Conservation (phyloP, 371 early-diverging fungal genomes). For the Entomophthora muscae region DNA sequence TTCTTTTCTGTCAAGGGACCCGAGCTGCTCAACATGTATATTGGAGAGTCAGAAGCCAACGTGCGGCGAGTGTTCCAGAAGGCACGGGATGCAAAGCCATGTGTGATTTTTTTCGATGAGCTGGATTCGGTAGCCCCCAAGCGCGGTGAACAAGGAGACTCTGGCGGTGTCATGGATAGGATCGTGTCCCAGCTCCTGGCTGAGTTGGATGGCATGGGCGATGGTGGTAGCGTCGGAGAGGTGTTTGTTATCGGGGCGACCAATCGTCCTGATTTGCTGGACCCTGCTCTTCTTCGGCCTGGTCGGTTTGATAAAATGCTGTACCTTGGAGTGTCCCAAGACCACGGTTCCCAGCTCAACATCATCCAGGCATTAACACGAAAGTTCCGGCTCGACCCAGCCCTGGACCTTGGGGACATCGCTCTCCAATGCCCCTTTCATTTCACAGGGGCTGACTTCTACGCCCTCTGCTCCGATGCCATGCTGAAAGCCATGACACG, state of each 20-base stretch:
- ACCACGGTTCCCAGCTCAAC: conserved; percentile 65
- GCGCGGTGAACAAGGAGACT: conserved; percentile 91
- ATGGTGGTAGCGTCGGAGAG: conserved; percentile 27
- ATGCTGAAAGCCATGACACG: conserved; percentile 90
- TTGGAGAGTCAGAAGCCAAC: conserved; percentile 94
- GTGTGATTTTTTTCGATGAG: conserved; percentile 99
- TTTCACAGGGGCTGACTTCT: conserved; percentile 95
- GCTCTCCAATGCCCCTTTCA: conserved; percentile 76
- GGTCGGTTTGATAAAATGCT: conserved; percentile 93
- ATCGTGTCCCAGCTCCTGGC: conserved; percentile 91
- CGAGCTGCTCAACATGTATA: conserved; percentile 87
- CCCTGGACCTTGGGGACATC: conserved; percentile 45
- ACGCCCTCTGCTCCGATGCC: conserved; percentile 93
- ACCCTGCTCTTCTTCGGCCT: conserved; percentile 91
- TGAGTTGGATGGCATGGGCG: conserved; percentile 81
- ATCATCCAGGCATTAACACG: conserved; percentile 85
- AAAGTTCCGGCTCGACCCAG: conserved; percentile 75
- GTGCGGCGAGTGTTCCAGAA: conserved; percentile 94
- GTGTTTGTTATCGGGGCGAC: conserved; percentile 99
- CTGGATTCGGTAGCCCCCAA: conserved; percentile 97
- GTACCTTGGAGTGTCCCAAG: conserved; percentile 81
- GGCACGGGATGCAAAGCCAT: conserved; percentile 95
- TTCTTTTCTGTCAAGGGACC: conserved; percentile 99
- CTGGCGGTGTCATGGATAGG: conserved; percentile 97
- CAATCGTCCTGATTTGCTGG: conserved; percentile 97